Evolutionary conservation across 2,329 filamentous ascomycete species (phyloP).

Genomic region (Ophiostoma piceae): DNA sequence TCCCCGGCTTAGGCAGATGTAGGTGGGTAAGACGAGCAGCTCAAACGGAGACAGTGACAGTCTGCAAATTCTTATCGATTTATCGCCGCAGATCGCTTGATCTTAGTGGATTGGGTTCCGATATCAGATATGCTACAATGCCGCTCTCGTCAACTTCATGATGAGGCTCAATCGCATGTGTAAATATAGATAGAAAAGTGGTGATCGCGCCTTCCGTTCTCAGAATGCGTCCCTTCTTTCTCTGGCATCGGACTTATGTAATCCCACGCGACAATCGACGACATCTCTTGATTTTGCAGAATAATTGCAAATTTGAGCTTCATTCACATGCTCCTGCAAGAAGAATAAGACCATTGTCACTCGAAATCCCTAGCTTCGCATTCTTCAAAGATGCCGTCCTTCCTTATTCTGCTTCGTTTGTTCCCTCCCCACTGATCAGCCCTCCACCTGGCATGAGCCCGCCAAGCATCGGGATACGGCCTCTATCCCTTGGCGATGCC

Average conservation of each 20-base stretch:
- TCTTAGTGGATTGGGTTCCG: background rate
- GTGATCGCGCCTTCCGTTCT: conserved; percentile 9
- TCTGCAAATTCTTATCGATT: background rate
- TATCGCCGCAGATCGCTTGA: background rate
- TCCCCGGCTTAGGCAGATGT: background rate
- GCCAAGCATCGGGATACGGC: background rate
- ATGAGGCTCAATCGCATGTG: background rate
- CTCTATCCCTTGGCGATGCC: background rate
- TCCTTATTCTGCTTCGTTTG: background rate
- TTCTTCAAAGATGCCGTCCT: background rate
- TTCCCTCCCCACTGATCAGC: background rate
- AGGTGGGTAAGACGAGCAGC: background rate
- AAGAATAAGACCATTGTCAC: background rate
- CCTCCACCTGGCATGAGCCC: background rate
- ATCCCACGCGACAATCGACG: background rate
- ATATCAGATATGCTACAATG: background rate
- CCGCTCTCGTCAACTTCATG: background rate
- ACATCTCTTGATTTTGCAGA: background rate
- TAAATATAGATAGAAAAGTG: background rate
- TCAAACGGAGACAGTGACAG: background rate
- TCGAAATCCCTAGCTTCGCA: background rate
- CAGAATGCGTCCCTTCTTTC: background rate
- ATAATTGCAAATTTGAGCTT: background rate
- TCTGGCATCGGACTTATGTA: background rate
- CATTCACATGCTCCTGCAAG: background rate